Base-by-base conservation (phyloP, 306 rosid genomes). In the Heteromeles arbutifolia region DNA sequence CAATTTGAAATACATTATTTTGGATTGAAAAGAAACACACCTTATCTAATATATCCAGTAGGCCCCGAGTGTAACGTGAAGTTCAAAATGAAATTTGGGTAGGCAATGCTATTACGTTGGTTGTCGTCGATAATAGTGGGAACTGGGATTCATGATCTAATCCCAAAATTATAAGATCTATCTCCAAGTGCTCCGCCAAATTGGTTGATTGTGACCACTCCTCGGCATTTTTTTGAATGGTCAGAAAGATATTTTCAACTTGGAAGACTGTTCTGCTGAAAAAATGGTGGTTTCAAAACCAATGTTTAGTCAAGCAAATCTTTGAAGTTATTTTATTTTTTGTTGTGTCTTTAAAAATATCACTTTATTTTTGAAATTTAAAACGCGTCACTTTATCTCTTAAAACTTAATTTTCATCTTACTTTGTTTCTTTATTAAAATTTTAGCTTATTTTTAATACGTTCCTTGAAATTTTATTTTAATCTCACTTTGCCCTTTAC, bases 201-300 rank as follows among this genome's bases (percentile, higher is more conserved):
- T 74, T 71, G 74, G 17, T 11, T 85, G 79, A 88, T 79, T 79
- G 87, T 81, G 91, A 89, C 94, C 70, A 71, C 75, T 85, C 93
- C 72, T 83, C 79, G 70, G 71, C 58, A 66, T 83, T 80, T 69
- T 72, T 88, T 79, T 54, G 58, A 58, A 75, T 39, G n/a, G 73
- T 61, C 84, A 41, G 57, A 41, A 39, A 67, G 19, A 32, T 41
- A 24, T 32, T 41, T 73, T 28, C 56, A 37, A 24, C 43, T 24
- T 24, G 12, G 57, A 58, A 59, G 67, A 59, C 67, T 25, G 68
- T 73, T 57, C 6, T 4, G 26, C 17, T 8, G 4, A 13, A 56
- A 48, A 71, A 57, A 70, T 19, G 3, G 63, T 22, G 63, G 63
- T 57, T 57, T 57, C 24, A 8, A 19, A 53, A 57, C 15, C 3